A percentile compares a stretch with the other conserved stretches of the same genome.
These are phyloP conservation scores for Annona cherimola DNA, from an alignment of 164 flowering plant genomes.

Conservation along the genomic window DNA sequence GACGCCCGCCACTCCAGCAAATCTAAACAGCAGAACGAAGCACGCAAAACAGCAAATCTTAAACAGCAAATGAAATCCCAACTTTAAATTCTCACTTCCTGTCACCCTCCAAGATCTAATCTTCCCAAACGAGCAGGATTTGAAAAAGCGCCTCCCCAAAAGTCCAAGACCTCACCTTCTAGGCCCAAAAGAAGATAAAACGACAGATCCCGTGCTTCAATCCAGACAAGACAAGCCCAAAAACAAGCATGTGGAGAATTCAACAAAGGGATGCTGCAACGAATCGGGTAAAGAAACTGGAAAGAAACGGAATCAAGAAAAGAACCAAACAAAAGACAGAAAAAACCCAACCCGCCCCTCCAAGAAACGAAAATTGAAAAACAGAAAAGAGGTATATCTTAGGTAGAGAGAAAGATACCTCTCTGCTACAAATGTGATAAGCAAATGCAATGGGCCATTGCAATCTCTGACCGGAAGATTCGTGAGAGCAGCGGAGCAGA, in stretches of 20 bases:
- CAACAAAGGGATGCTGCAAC: not conserved
- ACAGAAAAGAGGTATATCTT: constrained; percentile 2
- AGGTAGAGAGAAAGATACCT: not conserved
- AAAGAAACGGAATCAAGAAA: constrained; percentile 22
- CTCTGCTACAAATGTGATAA: constrained; percentile 3
- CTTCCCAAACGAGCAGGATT: constrained; percentile 13
- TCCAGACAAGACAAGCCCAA: constrained; percentile 55
- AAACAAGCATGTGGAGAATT: constrained; percentile 45
- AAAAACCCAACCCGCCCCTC: constrained; percentile 18
- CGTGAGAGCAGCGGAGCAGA: constrained; percentile 1
- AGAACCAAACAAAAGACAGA: constrained; percentile 8
- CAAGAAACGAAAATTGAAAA: constrained; percentile 7
- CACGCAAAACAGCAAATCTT: constrained; percentile 18
- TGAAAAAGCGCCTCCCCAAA: constrained; percentile 5
- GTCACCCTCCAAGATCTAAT: constrained; percentile 12
- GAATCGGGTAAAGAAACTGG: constrained; percentile 20
- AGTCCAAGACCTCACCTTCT: constrained; percentile 22
- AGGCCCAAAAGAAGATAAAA: constrained; percentile 13
- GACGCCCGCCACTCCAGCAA: not conserved
- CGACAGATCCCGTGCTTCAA: constrained; percentile 45
- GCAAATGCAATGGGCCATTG: constrained; percentile 5
- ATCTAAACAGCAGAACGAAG: constrained; percentile 7
- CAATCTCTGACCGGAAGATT: constrained; percentile 5
- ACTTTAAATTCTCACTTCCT: constrained; percentile 29
- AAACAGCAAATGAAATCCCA: constrained; percentile 1